phyloP scores from a whole-genome alignment of 495 filamentous ascomycete genomes.

The Talaromyces ruber region DNA sequence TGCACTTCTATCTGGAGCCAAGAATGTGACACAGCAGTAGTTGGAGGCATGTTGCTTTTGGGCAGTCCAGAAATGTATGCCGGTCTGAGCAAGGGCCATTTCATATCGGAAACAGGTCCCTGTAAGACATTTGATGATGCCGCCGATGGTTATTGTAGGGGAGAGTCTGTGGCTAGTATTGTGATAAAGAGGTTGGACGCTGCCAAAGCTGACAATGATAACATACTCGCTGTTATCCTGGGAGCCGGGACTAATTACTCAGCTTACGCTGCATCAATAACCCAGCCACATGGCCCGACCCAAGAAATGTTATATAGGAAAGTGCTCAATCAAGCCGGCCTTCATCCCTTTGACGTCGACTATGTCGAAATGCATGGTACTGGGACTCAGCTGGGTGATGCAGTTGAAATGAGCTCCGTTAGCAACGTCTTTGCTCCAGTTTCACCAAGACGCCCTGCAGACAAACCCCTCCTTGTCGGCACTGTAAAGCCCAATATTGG shows the following conservation, averaged over 20 bases:
- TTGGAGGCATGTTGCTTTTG: conserved; percentile 72
- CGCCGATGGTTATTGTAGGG: conserved; percentile 73
- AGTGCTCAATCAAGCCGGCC: conserved; percentile 58
- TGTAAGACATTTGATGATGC: conserved; percentile 74
- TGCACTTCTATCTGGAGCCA: conserved; percentile 73
- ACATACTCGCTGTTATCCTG: conserved; percentile 58
- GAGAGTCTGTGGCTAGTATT: conserved; percentile 61
- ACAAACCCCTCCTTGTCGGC: conserved; percentile 48
- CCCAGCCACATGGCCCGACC: conserved; percentile 62
- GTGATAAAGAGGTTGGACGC: conserved; percentile 69
- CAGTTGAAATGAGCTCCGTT: conserved; percentile 69
- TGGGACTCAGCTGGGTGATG: conserved; percentile 75
- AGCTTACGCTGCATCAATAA: conserved; percentile 69
- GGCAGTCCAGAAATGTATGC: conserved; percentile 84
- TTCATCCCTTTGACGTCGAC: conserved; percentile 64
- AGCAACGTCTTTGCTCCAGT: conserved; percentile 72
- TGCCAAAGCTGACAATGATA: conserved; percentile 62
- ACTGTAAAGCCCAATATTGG: conserved; percentile 77
- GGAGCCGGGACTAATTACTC: conserved; percentile 67
- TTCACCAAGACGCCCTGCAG: conserved; percentile 32
- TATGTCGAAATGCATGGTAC: conserved; percentile 89
- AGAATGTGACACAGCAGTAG: conserved; percentile 77
- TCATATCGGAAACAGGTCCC: conserved; percentile 72
- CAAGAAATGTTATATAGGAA: conserved; percentile 60
- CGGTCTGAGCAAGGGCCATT: conserved; percentile 74